Percentiles rank a stretch among this genome's conserved stretches.
These are phyloP conservation scores for Nasturtium officinale DNA, from an alignment of 345 rosid species.

Conservation along the genomic window DNA sequence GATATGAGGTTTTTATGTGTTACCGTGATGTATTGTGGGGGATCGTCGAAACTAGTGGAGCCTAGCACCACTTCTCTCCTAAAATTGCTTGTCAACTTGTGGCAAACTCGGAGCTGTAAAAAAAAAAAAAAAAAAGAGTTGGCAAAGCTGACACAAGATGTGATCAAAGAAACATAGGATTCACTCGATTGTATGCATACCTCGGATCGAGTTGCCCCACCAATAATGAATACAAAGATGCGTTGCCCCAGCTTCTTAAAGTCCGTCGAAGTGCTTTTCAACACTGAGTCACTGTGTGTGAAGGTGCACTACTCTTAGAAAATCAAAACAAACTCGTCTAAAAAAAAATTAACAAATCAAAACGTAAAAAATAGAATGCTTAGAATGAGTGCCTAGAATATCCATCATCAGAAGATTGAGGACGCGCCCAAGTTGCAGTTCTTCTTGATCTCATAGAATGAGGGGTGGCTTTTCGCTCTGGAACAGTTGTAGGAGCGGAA, in stretches of 20 bases:
- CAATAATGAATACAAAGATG: constrained; percentile 80
- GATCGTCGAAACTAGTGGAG: constrained; percentile 76
- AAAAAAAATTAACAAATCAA: background rate
- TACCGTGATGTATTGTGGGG: constrained; percentile 80
- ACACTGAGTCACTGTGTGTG: constrained; percentile 64
- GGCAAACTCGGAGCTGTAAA: constrained; percentile 79
- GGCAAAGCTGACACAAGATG: background rate
- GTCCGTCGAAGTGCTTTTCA: constrained; percentile 58
- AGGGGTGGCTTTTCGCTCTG: constrained; percentile 69
- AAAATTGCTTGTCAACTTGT: constrained; percentile 80
- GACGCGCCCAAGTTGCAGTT: constrained; percentile 80
- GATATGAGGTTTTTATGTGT: background rate
- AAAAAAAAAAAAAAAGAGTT: too few species aligned
- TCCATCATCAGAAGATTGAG: constrained; percentile 77
- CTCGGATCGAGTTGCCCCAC: constrained; percentile 98
- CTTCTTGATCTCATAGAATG: constrained; percentile 90
- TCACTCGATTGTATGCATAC: constrained; percentile 45
- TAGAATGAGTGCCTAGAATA: constrained; percentile 58
- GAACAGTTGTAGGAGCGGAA: constrained; percentile 43
- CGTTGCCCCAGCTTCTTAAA: constrained; percentile 82
- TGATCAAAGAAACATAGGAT: constrained; percentile 19
- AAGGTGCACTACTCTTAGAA: constrained; percentile 28
- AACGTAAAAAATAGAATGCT: background rate
- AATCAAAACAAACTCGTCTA: constrained; percentile 3
- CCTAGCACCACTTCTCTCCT: constrained; percentile 91